Percentiles rank a stretch among this genome's conserved stretches.
Conservation (phyloP, 108 stramenopile genomes). For the Nitzschia sp. region DNA sequence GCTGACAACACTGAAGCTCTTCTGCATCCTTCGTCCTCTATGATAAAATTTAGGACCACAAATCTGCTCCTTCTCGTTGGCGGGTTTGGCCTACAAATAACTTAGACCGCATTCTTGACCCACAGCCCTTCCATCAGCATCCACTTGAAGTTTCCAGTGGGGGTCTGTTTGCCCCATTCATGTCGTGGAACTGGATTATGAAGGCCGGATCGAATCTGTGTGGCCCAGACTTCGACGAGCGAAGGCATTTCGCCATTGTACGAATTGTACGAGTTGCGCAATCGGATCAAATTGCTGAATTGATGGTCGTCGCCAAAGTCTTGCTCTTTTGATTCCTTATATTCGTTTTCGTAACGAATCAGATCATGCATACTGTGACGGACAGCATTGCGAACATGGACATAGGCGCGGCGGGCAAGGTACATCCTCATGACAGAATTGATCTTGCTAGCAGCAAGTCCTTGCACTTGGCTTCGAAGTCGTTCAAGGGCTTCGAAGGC, state of each 20-base stretch:
- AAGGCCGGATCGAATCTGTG: constrained; percentile 43
- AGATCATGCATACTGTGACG: constrained; percentile 42
- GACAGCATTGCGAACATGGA: constrained; percentile 48
- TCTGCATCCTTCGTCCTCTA: no score
- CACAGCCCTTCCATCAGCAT: constrained; percentile 53
- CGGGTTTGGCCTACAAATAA: no score
- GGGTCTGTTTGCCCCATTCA: constrained; percentile 42
- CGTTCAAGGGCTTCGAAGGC: constrained; percentile 82
- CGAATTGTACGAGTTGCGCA: constrained; percentile 17
- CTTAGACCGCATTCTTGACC: constrained; percentile 46
- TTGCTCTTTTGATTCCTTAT: constrained; percentile 39
- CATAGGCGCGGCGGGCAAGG: constrained; percentile 48
- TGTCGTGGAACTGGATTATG: constrained; percentile 55
- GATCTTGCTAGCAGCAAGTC: constrained; percentile 45
- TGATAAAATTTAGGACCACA: no score
- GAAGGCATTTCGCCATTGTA: constrained; percentile 22
- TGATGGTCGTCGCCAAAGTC: constrained; percentile 13
- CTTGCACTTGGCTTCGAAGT: constrained; percentile 45
- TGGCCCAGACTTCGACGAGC: constrained; percentile 41
- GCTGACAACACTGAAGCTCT: no score
- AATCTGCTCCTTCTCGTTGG: no score
- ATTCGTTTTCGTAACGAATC: constrained; percentile 29
- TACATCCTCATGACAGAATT: constrained; percentile 62
- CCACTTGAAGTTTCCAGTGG: constrained; percentile 45
- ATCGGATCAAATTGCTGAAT: constrained; percentile 11